Conservation (phyloP, 257 asterid genomes). For the Solanum lycopersicoides region DNA sequence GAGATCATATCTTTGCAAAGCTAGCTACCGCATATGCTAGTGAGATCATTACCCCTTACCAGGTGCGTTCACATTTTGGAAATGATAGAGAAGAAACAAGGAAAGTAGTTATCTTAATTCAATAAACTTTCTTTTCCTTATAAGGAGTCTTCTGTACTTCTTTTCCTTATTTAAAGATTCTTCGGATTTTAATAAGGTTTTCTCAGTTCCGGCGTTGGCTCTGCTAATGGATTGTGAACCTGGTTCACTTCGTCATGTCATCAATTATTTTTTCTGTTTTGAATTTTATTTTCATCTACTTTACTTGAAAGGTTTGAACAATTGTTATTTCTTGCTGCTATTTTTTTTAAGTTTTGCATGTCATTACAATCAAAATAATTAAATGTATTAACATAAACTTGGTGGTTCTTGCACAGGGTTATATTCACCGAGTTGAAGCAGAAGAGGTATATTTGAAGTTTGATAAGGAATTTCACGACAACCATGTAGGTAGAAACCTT, state of each 20-base stretch:
- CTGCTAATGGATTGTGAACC: no score
- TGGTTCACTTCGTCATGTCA: no score
- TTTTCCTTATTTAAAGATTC: no score
- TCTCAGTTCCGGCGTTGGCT: no score
- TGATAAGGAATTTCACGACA: conserved; percentile 36
- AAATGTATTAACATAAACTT: neutral
- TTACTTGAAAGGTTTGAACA: neutral
- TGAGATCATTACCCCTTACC: conserved; percentile 18
- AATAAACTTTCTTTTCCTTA: no score
- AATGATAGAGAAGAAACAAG: no score
- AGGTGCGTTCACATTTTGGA: conserved; percentile 27
- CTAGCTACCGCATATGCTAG: conserved; percentile 30
- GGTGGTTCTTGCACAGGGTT: conserved; percentile 42
- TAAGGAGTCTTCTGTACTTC: no score
- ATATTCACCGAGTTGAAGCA: conserved; percentile 69
- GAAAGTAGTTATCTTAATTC: no score
- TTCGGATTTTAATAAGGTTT: no score
- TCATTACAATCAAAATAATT: neutral
- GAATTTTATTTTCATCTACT: neutral
- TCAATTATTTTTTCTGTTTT: neutral
- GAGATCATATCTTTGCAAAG: conserved; percentile 53
- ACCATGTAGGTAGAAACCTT: conserved; percentile 31
- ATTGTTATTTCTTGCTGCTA: neutral
- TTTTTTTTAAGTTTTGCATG: neutral
- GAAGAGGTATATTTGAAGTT: conserved; percentile 62